A percentile compares a stretch with the other conserved stretches of the same genome.
Conservation (phyloP, 2,329 filamentous ascomycete species). For the Alternaria novae-zelandiae region DNA sequence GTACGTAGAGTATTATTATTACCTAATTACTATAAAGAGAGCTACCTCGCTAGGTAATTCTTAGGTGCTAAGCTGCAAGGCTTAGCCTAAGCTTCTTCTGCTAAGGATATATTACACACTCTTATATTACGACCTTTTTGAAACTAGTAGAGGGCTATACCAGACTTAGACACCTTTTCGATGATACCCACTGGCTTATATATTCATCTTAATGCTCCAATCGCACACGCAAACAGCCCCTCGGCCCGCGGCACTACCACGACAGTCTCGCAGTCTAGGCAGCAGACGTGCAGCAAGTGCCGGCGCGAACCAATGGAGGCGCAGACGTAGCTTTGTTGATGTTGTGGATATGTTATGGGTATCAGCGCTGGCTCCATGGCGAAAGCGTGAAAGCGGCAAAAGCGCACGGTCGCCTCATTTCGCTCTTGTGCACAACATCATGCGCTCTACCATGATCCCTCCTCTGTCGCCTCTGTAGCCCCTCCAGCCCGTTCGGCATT, state of each 20-base stretch:
- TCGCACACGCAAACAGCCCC: slow-evolving; percentile 23
- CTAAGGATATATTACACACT: no score
- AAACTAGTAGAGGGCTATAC: no score
- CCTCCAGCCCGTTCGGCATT: slow-evolving; percentile 33
- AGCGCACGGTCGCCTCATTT: slow-evolving; percentile 17
- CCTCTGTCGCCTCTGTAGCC: slow-evolving; percentile 23
- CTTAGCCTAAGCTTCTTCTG: no score
- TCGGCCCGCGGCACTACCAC: slow-evolving; percentile 21
- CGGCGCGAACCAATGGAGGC: slow-evolving; percentile 14
- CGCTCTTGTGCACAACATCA: slow-evolving; percentile 38
- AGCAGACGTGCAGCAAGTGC: slow-evolving; percentile 14
- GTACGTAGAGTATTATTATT: no score
- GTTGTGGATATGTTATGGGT: slow-evolving; percentile 14
- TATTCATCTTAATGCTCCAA: no score
- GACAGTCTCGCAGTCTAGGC: slow-evolving; percentile 18
- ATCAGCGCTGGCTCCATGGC: slow-evolving; percentile 5
- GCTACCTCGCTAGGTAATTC: no score
- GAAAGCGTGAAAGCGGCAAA: slow-evolving; percentile 12
- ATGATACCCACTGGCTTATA: no score
- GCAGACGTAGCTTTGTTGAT: slow-evolving; percentile 19
- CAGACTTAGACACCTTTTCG: no score
- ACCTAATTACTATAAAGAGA: no score
- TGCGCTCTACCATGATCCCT: slow-evolving; percentile 25
- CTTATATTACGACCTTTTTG: no score
- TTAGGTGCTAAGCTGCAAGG: no score